phyloP scores from a whole-genome alignment of 257 asterid genomes.

The Catharanthus roseus region DNA sequence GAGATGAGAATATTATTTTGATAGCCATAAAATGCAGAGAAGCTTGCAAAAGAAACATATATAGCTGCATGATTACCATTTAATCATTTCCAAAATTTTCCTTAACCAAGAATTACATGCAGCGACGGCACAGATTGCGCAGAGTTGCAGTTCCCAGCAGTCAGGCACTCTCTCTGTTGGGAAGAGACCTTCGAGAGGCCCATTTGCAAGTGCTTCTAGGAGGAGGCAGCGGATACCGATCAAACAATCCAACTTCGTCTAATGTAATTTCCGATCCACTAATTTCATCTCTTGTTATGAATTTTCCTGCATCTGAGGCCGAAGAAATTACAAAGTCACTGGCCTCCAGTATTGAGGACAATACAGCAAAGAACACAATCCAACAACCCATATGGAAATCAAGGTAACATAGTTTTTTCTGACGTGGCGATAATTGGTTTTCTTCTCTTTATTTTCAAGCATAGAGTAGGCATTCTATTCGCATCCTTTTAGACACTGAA shows the following conservation, averaged over 20 bases:
- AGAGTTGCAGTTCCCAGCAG: slow-evolving; percentile 61
- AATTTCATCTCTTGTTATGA: slow-evolving; percentile 58
- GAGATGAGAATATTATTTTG: background rate
- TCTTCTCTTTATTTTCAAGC: background rate
- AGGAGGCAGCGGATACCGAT: slow-evolving; percentile 55
- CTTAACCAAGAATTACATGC: slow-evolving; percentile 53
- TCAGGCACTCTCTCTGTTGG: slow-evolving; percentile 66
- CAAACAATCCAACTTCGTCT: slow-evolving; percentile 45
- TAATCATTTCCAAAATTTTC: background rate
- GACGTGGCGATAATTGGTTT: background rate
- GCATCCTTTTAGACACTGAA: background rate
- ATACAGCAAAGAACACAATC: slow-evolving; percentile 28
- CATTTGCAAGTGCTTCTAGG: slow-evolving; percentile 79
- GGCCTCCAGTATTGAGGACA: slow-evolving; percentile 55
- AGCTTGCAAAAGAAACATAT: background rate
- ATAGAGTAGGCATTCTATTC: background rate
- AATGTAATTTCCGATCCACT: slow-evolving; percentile 43
- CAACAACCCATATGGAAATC: slow-evolving; percentile 58
- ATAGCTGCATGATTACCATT: background rate
- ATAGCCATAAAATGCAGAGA: background rate
- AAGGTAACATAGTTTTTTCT: slow-evolving; percentile 38
- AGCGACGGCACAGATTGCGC: slow-evolving; percentile 66
- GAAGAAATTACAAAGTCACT: slow-evolving; percentile 72
- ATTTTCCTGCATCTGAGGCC: slow-evolving; percentile 53
- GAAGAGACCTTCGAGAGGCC: slow-evolving; percentile 85